Evolutionary conservation across 169 alveolate genomes (phyloP), one percentile per base, ranked within the genome.

Genomic region (Plasmodium sp.): DNA sequence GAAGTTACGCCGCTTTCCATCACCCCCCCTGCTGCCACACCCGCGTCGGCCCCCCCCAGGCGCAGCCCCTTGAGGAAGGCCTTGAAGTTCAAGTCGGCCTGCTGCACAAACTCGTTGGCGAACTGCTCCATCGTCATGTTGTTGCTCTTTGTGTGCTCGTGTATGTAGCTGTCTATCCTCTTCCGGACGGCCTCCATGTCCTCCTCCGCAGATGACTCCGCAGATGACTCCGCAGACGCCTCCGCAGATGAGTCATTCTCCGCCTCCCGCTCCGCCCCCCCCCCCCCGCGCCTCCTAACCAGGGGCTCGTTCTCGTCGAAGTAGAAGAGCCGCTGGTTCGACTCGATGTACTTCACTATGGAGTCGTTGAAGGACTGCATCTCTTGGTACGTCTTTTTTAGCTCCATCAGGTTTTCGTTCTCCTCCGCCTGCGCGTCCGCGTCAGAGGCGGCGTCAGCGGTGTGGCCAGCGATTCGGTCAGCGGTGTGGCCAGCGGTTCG

Each of bases 331-430:
- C 51, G 43, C 72, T 77, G 94, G 33, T 88, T 81, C 48, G 73
- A n/a, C 33, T 88, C 94, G 45, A 88, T 71, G 18, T 22, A 54
- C 18, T 62, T 48, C 41, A 88, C 39, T 34, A 88, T 88, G n/a
- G 80, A 79, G 16, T 88, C 94, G 45, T 88, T 88, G 43, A 88
- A 88, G 7, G 62, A 18, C 33, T 88, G 94, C 16, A 88, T n/a
- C 58, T 88, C 82, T 79, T 88, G 82, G n/a, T 88, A 88, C 5
- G 94, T 77, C 31, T 77, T 80, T 73, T 80, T 88, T 51, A 88
- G 73, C 34, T 77, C 94, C 73, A 79, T 88, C 73, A 88, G 71
- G 81, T 67, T 79, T 36, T 88, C 94, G 72, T 79, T 56, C 5
- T 79, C 75, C 5, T 77, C 84, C n/a, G 22, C 36, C 7, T 54